Evolutionary conservation across 257 asterid genomes (phyloP).

Genomic region (Echites panduratus): DNA sequence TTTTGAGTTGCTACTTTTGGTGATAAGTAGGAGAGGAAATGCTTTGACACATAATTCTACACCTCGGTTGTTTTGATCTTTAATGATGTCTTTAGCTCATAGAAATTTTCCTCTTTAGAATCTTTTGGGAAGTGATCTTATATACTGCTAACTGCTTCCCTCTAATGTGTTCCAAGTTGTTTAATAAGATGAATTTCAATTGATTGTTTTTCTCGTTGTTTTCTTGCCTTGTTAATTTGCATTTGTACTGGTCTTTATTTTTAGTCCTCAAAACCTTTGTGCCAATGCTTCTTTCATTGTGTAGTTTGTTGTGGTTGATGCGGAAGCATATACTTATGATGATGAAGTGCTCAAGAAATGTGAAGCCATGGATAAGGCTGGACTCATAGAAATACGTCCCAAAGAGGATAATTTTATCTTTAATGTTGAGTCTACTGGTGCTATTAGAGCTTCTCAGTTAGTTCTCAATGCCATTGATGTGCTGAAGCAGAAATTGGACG

Average conservation of each 20-base stretch:
- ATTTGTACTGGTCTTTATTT: neutral
- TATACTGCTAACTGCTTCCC: neutral
- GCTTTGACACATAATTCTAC: neutral
- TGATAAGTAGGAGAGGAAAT: neutral
- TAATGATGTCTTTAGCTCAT: neutral
- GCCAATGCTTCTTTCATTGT: neutral
- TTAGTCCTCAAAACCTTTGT: neutral
- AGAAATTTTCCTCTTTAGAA: neutral
- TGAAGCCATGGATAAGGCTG: slow-evolving; percentile 78
- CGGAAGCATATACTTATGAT: slow-evolving; percentile 87
- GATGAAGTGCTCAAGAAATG: slow-evolving; percentile 94
- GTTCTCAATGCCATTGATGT: slow-evolving; percentile 78
- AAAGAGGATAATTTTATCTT: slow-evolving; percentile 91
- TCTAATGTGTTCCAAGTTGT: neutral
- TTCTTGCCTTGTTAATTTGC: neutral
- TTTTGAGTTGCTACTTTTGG: neutral
- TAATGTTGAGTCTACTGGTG: slow-evolving; percentile 92
- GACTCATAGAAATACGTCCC: slow-evolving; percentile 77
- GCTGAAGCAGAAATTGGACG: slow-evolving; percentile 88
- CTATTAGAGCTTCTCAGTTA: slow-evolving; percentile 78
- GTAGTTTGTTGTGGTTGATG: slow-evolving; percentile 67
- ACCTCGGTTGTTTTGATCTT: neutral
- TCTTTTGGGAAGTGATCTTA: neutral
- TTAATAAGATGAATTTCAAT: neutral
- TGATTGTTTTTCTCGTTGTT: neutral